Base-by-base conservation (phyloP, 352 stramenopile species). In the Albugo laibachii region DNA sequence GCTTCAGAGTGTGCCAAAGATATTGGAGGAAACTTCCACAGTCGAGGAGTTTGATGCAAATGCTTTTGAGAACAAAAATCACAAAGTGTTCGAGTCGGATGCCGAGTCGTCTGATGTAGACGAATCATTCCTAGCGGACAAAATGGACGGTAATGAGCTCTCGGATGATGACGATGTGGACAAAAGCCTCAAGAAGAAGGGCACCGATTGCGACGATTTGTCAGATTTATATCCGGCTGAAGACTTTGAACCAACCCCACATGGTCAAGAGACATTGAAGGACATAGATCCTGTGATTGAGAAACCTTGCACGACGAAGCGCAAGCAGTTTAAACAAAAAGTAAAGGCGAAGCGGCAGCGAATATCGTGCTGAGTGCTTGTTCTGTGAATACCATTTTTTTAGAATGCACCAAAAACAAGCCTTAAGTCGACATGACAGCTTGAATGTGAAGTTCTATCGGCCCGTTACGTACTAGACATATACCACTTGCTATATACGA, bases 51-150 rank as follows among this genome's bases (percentile, higher is more conserved):
- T 88, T 50, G 62, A 88, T 45, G 76, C 76, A 3, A 80, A 88
- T 36, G 66, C 63, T 11, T 88, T 88, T 43, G 76, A 88, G 63
- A 82, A 85, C 52, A 64, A 80, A 52, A 81, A 88, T 51, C 63
- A 65, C 35, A 69, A 88, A 47, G 60, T 83, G 13, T 49, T 88
- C 16, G 73, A 70, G 45, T 78, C 71, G 27, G 75, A 88, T 36
- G 62, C 76, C 1, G 73, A 87, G 15, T 60, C 69, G 0, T 66
- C 69, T 13, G 66, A 67, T 5, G 58, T 45, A 6, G 45, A 5
- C 36, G 21, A 12, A 31, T 10, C n/a, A 59, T 57, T 12, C 16
- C 40, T 35, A 38, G 14, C 2, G 13, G 48, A 45, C 45, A 47
- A 42, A 46, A 63, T 36, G 49, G 53, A 15, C 27, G 42, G 2